Evolutionary conservation across 2,329 filamentous ascomycete genomes (phyloP).

Genomic region (Massarina eburnea): DNA sequence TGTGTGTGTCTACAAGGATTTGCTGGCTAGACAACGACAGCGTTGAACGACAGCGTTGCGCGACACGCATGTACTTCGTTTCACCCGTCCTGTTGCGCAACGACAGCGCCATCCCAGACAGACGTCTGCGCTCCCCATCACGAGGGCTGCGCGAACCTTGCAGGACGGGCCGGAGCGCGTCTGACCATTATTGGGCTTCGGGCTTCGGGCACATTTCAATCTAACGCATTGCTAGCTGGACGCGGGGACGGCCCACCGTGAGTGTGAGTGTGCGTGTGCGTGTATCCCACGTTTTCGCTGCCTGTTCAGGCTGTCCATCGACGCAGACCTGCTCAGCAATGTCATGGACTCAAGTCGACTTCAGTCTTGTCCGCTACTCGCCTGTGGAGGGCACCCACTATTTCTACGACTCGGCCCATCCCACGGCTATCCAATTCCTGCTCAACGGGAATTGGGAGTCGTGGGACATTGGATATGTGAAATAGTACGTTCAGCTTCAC

Average conservation of each 20-base stretch:
- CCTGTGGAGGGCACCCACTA: constrained; percentile 32
- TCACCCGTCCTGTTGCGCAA: not conserved
- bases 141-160: constrained; percentile 10
- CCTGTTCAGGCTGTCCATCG: constrained; percentile 1
- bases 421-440: constrained; percentile 33
- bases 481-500: constrained; percentile 19
- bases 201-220: too few species aligned
- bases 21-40: too few species aligned
- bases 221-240: constrained; percentile 12
- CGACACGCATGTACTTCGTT: too few species aligned
- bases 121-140: not conserved
- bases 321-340: constrained; percentile 18
- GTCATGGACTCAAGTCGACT: constrained; percentile 31
- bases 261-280: constrained; percentile 1
- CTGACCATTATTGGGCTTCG: constrained; percentile 11
- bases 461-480: constrained; percentile 35
- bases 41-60: too few species aligned
- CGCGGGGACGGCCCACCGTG: constrained; percentile 4
- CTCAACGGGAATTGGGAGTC: constrained; percentile 33
- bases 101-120: not conserved
- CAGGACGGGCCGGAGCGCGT: constrained; percentile 8
- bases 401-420: constrained; percentile 31
- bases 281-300: not conserved
- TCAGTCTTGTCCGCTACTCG: constrained; percentile 31
- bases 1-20: too few species aligned